phyloP scores from a whole-genome alignment of 1,139 yeast species.

The Pichia kudriavzevii region DNA sequence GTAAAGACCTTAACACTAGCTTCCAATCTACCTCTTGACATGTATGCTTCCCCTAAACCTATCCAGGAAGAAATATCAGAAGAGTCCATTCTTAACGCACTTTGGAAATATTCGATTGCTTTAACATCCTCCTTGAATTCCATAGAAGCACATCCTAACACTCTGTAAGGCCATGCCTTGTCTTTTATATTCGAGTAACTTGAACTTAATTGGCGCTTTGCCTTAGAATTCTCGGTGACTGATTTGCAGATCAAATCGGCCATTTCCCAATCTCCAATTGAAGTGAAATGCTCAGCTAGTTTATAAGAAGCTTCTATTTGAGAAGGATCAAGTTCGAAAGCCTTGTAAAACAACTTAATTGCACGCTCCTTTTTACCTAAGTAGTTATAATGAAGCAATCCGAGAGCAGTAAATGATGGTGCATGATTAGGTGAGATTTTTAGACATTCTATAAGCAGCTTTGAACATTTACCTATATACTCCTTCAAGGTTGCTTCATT shows the following conservation, averaged over 20 bases:
- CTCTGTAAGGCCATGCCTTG: slow-evolving; percentile 74
- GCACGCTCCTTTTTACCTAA: slow-evolving; percentile 62
- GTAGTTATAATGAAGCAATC: slow-evolving; percentile 54
- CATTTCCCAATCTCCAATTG: slow-evolving; percentile 69
- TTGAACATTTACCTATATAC: slow-evolving; percentile 37
- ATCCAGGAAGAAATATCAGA: slow-evolving; percentile 78
- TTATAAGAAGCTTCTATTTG: slow-evolving; percentile 70
- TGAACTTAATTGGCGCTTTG: slow-evolving; percentile 38
- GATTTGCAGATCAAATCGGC: slow-evolving; percentile 69
- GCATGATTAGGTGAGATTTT: slow-evolving; percentile 60
- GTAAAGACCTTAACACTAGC: slow-evolving; percentile 81
- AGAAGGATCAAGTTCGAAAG: slow-evolving; percentile 77
- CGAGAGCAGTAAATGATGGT: slow-evolving; percentile 74
- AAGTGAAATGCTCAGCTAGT: slow-evolving; percentile 62
- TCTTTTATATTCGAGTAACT: slow-evolving; percentile 20
- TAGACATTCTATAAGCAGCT: slow-evolving; percentile 50
- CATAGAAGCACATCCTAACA: slow-evolving; percentile 70
- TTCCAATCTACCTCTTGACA: slow-evolving; percentile 74
- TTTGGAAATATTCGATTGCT: slow-evolving; percentile 86
- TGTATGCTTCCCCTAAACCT: slow-evolving; percentile 90
- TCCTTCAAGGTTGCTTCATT: slow-evolving; percentile 1
- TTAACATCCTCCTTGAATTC: slow-evolving; percentile 67
- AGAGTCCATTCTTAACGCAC: slow-evolving; percentile 64
- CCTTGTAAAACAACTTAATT: slow-evolving; percentile 79
- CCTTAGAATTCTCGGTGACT: slow-evolving; percentile 55